Percentiles rank a stretch among this genome's conserved stretches.
Conservation (phyloP, 2,329 filamentous ascomycete species). For the Fusarium sp. region DNA sequence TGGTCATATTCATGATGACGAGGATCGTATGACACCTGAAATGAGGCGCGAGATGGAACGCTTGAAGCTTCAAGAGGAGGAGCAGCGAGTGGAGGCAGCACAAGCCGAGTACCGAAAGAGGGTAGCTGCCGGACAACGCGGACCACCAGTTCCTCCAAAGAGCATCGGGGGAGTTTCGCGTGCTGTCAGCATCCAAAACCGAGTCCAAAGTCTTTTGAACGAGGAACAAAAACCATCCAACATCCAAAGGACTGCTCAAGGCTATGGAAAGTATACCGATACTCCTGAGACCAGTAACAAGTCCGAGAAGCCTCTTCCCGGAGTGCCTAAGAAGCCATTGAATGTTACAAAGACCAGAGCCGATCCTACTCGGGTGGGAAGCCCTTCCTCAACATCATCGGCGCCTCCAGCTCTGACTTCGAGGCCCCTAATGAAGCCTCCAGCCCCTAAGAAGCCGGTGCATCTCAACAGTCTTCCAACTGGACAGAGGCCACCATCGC, state of each 20-base stretch:
- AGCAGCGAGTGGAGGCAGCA: slow-evolving; percentile 87
- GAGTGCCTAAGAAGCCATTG: slow-evolving; percentile 66
- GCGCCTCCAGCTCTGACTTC: slow-evolving; percentile 44
- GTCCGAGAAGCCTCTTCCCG: slow-evolving; percentile 56
- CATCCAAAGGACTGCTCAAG: slow-evolving; percentile 80
- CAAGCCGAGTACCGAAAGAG: slow-evolving; percentile 88
- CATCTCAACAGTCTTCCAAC: slow-evolving; percentile 70
- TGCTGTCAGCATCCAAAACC: slow-evolving; percentile 89
- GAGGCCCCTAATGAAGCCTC: slow-evolving; percentile 58
- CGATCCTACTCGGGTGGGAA: slow-evolving; percentile 45
- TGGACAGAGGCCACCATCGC: slow-evolving; percentile 58
- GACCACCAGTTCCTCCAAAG: slow-evolving; percentile 61
- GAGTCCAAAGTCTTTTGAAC: slow-evolving; percentile 85
- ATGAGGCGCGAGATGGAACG: slow-evolving; percentile 91
- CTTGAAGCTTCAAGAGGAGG: slow-evolving; percentile 83
- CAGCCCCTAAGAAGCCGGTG: slow-evolving; percentile 70
- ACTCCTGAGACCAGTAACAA: slow-evolving; percentile 54
- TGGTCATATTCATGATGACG: slow-evolving; percentile 68
- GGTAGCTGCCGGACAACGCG: slow-evolving; percentile 65
- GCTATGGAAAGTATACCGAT: slow-evolving; percentile 89
- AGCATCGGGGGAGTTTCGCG: slow-evolving; percentile 70
- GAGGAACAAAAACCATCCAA: slow-evolving; percentile 74
- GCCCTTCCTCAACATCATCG: slow-evolving; percentile 35
- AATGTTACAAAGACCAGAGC: slow-evolving; percentile 50
- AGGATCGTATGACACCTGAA: slow-evolving; percentile 83